Conservation (phyloP, 805 yeast species). For the Kodamaea sagamina region DNA sequence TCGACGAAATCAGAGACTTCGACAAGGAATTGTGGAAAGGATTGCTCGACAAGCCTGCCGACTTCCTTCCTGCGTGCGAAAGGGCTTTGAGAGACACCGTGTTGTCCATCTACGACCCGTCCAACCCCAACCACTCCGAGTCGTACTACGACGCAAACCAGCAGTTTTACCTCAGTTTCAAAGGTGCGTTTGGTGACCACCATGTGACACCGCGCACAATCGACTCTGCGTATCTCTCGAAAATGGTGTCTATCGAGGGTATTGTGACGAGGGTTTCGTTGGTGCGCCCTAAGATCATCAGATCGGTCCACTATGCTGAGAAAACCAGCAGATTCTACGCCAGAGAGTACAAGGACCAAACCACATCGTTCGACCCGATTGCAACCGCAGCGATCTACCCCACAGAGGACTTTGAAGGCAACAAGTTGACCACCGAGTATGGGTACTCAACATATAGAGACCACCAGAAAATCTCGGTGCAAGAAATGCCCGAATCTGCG, state of each 20-base stretch:
- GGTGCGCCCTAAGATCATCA: slow-evolving; percentile 86
- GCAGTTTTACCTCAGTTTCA: slow-evolving; percentile 73
- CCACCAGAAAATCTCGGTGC: slow-evolving; percentile 90
- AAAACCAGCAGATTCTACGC: slow-evolving; percentile 81
- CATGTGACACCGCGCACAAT: slow-evolving; percentile 86
- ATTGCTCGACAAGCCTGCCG: slow-evolving; percentile 73
- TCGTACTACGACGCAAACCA: slow-evolving; percentile 52
- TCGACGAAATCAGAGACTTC: slow-evolving; percentile 87
- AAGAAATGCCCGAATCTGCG: slow-evolving; percentile 97
- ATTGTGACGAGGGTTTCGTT: slow-evolving; percentile 92
- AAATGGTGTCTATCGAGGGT: slow-evolving; percentile 87
- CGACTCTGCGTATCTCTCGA: slow-evolving; percentile 72
- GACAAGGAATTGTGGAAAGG: slow-evolving; percentile 80
- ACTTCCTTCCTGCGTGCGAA: slow-evolving; percentile 85
- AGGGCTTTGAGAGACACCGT: slow-evolving; percentile 82
- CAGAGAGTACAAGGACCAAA: slow-evolving; percentile 88
- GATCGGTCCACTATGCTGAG: slow-evolving; percentile 92
- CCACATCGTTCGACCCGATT: slow-evolving; percentile 85
- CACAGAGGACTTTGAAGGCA: slow-evolving; percentile 88
- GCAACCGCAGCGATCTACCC: slow-evolving; percentile 87
- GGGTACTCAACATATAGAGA: slow-evolving; percentile 92
- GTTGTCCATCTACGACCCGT: slow-evolving; percentile 66
- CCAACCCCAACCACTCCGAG: slow-evolving; percentile 49
- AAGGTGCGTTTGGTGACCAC: slow-evolving; percentile 90
- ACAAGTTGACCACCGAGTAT: slow-evolving; percentile 84